phyloP scores from a whole-genome alignment of 202 grass and related monocot genomes.

The Dendrocalamus latiflorus region DNA sequence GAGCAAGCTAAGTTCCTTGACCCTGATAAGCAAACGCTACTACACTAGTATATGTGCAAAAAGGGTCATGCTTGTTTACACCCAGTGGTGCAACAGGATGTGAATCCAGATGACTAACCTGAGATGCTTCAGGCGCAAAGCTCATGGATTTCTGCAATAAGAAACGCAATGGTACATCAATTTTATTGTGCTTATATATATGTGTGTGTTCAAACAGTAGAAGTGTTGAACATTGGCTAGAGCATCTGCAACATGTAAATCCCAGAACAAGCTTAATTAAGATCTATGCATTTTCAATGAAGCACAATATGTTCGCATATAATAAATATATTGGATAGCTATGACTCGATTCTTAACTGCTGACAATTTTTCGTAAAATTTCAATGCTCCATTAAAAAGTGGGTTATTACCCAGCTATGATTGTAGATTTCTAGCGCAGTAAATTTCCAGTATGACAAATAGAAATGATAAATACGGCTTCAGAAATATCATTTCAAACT shows the following conservation, averaged over 20 bases:
- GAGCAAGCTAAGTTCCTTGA: not conserved
- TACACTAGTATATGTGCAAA: constrained; percentile 2
- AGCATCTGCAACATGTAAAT: constrained; percentile 10
- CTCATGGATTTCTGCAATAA: constrained; percentile 53
- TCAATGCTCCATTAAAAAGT: not conserved
- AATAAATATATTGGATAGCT: not conserved
- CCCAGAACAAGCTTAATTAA: constrained; percentile 7
- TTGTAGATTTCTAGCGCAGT: not conserved
- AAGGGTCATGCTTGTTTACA: not conserved
- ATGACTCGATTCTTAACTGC: not conserved
- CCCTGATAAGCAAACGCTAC: not conserved
- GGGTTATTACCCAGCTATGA: not conserved
- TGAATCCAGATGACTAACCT: constrained; percentile 44
- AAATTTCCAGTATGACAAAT: not conserved
- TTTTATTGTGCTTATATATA: not conserved
- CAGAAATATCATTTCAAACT: not conserved
- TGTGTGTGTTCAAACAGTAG: not conserved
- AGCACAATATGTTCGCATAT: not conserved
- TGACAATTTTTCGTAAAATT: not conserved
- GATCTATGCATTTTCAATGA: not conserved
- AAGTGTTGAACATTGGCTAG: not conserved
- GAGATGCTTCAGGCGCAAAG: constrained; percentile 40
- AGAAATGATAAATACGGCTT: not conserved
- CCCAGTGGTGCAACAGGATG: not conserved
- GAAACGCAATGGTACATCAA: constrained; percentile 13